These are phyloP conservation scores for Xylaria curta DNA, from an alignment of 495 filamentous ascomycete species.

Conservation along the genomic window DNA sequence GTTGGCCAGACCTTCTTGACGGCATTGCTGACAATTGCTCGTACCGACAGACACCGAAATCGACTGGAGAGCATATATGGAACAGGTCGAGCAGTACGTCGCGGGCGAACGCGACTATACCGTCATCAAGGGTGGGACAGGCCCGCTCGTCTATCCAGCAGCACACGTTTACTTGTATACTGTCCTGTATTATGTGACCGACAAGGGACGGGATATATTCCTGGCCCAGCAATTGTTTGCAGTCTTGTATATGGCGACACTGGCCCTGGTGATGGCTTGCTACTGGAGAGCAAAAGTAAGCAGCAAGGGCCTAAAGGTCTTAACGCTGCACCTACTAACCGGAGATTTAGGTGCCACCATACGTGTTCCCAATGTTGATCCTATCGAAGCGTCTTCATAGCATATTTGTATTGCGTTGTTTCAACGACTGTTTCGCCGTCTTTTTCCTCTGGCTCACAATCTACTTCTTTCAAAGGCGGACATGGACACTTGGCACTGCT, in stretches of 20 bases:
- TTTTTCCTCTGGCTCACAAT: slow-evolving; percentile 83
- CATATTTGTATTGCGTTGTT: slow-evolving; percentile 88
- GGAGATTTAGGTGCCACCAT: slow-evolving; percentile 74
- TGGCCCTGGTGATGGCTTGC: slow-evolving; percentile 79
- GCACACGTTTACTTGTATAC: slow-evolving; percentile 93
- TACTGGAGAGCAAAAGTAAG: slow-evolving; percentile 75
- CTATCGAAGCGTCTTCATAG: slow-evolving; percentile 93
- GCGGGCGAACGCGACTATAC: slow-evolving; percentile 89
- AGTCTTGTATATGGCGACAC: slow-evolving; percentile 73
- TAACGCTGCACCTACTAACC: slow-evolving; percentile 19
- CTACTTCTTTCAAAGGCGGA: slow-evolving; percentile 71
- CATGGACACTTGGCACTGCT: slow-evolving; percentile 73
- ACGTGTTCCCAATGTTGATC: slow-evolving; percentile 84
- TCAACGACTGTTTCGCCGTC: slow-evolving; percentile 92
- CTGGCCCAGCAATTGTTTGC: slow-evolving; percentile 83
- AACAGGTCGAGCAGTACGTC: slow-evolving; percentile 81
- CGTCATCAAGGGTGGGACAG: slow-evolving; percentile 84
- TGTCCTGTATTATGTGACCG: slow-evolving; percentile 76
- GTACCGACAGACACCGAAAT: slow-evolving; percentile 85
- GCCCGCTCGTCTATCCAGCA: slow-evolving; percentile 92
- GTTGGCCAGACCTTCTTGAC: not conserved
- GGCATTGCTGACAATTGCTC: slow-evolving; percentile 14
- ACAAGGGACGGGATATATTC: slow-evolving; percentile 76
- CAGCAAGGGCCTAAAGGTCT: not conserved
- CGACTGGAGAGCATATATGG: slow-evolving; percentile 97